Base-by-base conservation (phyloP, 2,329 filamentous ascomycete genomes). In the Aspergillus persii region DNA sequence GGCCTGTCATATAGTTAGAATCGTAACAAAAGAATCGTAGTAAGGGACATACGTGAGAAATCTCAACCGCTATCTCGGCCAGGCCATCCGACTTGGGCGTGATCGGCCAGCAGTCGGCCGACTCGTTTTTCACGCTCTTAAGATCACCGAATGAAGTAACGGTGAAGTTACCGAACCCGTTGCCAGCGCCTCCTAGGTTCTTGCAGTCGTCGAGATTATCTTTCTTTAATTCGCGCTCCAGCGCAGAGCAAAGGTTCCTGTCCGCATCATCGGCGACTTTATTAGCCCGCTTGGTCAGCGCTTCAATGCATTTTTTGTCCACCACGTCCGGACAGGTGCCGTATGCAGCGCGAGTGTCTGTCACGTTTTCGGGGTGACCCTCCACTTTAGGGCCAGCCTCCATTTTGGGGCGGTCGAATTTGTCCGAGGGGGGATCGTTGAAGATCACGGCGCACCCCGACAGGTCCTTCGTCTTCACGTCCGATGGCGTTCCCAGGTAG, bases 381-480 rank as follows among this genome's bases (percentile, higher is more conserved):
- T 49, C 44, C 29, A 58, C 15, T 3, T 50, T 18, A 8, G 51
- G 30, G 1, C 8, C 7, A 23, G 18, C 36, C 6, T 49, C 44
- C 29, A 58, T 15, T 3, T 50, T 18, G 15, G 51, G 30, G 1
- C 8, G 4, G 8, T 23, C 6, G 23, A 66, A 63, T n/a, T 44
- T 52, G 5, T 50, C 55, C 5, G 56, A 41, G 2, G 62, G 60
- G 2, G 58, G 39, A 27, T 64, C 53, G 46, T 66, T 57, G 50
- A 64, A 64, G 49, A 61, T 23, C 8, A 65, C 59, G 8, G 61
- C 62, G n/a, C 64, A 66, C n/a, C 64, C 64, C 4, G 41, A 31
- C n/a, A 66, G 36, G 23, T 54, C 33, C 3, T 41, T 41, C 1
- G 49, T 46, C 1, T 61, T 36, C 4, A 61, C 18, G 4, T 46